Evolutionary conservation across 106 monocot genomes (phyloP), one percentile per base, ranked within the genome.

Genomic region (Dendrobium catenatum): DNA sequence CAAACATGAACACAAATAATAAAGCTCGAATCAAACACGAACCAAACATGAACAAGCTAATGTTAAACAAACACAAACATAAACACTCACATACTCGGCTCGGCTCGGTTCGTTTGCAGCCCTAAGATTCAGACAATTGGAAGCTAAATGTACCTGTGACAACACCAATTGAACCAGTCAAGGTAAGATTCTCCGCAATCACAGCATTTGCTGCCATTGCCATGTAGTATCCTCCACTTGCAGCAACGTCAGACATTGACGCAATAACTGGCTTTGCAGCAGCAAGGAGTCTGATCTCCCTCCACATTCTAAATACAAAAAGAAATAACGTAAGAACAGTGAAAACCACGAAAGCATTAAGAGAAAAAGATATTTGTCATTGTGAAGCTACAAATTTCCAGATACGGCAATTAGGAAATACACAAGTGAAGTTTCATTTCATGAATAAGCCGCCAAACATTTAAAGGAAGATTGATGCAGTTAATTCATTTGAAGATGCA

Each of bases 181-280:
- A 80, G 4, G 99, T 95, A 51, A 99, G 91, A 33, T 90, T 95
- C 86, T 99, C 99, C 67, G 99, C 93, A 75, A 99, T 85, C 81
- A 95, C 90, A 68, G 83, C 79, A 58, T 78, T 84, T 76, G 95
- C 95, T 83, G 91, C 99, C 99, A 99, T 99, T 47, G 95, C 95
- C 91, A 99, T 93, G 85, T 99, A 99, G 68, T 99, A 99, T 70
- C 99, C 99, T 67, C 99, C 99, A 86, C 99, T 99, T 84, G 99
- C 99, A 75, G 99, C 99, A 86, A 95, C 86, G 87, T 99, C 99
- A 77, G 95, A 86, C 99, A 99, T 93, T 10, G 99, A 99, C 78
- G 95, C 99, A 78, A 99, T 84, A 16, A 99, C 95, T 76, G 99
- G 99, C 82, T 95, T 99, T 44, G 88, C 82, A 22, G 90, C 88